Conservation (phyloP, 139 green algal species). For the Chlorella sp. region DNA sequence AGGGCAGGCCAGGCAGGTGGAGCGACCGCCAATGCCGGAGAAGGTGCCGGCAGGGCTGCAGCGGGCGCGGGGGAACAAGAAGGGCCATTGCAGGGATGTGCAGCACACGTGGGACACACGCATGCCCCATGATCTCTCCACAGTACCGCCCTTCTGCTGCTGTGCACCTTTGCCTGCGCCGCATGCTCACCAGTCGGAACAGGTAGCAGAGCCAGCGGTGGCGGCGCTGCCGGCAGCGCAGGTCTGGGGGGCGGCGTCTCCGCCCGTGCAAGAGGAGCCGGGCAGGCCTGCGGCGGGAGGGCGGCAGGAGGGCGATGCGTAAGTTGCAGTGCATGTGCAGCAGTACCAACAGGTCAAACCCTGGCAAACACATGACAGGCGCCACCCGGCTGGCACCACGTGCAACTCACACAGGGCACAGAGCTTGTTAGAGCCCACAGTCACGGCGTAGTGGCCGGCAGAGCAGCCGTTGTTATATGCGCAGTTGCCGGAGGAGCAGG, state of each 20-base stretch:
- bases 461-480: neutral
- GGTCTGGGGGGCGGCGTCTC: neutral
- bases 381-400: no score
- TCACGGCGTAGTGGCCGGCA: neutral
- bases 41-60: neutral
- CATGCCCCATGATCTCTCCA: no score
- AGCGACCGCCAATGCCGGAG: neutral
- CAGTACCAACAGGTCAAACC: no score
- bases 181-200: neutral
- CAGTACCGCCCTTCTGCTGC: no score
- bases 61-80: neutral
- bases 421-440: neutral
- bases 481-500: neutral
- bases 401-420: neutral
- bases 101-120: no score
- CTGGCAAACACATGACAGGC: no score
- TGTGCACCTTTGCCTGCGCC: neutral
- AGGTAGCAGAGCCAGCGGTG: neutral
- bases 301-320: no score
- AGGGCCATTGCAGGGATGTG: neutral
- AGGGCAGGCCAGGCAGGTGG: neutral
- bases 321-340: no score
- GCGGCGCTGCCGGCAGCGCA: neutral
- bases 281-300: neutral
- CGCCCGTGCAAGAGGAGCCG: neutral